phyloP scores from a whole-genome alignment of 2,329 filamentous ascomycete species.

The Cordyceps fumosorosea region DNA sequence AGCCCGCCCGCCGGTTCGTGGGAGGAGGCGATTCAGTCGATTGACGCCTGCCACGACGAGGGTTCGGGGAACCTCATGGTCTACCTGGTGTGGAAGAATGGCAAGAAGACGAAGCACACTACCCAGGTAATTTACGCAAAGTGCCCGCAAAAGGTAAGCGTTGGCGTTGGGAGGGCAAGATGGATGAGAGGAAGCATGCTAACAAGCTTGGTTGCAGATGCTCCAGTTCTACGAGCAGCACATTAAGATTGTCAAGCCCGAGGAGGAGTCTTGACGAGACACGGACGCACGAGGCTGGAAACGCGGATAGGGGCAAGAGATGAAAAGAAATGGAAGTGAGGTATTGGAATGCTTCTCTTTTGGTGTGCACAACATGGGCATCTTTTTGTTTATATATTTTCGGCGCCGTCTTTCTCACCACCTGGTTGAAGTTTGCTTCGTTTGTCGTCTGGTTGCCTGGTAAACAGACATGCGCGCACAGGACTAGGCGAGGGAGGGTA shows the following conservation, averaged over 20 bases:
- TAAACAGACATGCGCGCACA: too few relatives aligned
- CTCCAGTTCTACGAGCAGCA: slow-evolving; percentile 54
- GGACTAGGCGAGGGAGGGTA: too few relatives aligned
- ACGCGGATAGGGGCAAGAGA: too few relatives aligned
- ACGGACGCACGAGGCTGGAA: not conserved
- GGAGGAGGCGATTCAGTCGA: slow-evolving; percentile 64
- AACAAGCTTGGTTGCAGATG: slow-evolving; percentile 36
- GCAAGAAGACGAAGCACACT: slow-evolving; percentile 66
- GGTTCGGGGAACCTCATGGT: slow-evolving; percentile 54
- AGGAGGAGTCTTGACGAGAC: slow-evolving; percentile 18
- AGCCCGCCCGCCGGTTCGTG: slow-evolving; percentile 66
- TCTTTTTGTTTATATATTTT: not conserved
- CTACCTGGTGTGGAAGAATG: slow-evolving; percentile 68
- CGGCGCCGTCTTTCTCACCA: not conserved
- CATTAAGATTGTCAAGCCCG: slow-evolving; percentile 44
- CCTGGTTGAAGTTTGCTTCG: not conserved
- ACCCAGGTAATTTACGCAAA: slow-evolving; percentile 64
- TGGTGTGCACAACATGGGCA: too few relatives aligned
- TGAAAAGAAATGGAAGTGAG: too few relatives aligned
- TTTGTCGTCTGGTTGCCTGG: not conserved
- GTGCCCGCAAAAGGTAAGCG: slow-evolving; percentile 66
- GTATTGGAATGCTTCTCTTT: too few relatives aligned
- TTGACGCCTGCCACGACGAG: slow-evolving; percentile 67
- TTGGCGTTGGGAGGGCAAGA: not conserved
- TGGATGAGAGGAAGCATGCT: not conserved